A percentile compares a stretch with the other conserved stretches of the same genome.
Conservation (phyloP, 176 grass and related monocot genomes). For the Paspalum vaginatum region DNA sequence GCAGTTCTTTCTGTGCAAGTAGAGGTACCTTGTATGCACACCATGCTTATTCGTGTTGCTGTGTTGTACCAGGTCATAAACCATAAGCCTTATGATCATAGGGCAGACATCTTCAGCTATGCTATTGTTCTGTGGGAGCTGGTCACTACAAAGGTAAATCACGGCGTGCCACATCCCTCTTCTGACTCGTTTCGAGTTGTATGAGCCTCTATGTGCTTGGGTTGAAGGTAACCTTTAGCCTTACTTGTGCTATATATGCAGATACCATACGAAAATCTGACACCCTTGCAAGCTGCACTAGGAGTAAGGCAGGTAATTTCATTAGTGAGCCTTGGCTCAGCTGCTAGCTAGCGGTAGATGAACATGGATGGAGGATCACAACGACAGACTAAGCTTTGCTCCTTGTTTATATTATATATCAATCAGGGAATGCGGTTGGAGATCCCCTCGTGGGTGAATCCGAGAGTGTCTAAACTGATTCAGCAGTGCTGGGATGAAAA, state of each 20-base stretch:
- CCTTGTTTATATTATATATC: slow-evolving; percentile 32
- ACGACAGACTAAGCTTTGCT: not conserved
- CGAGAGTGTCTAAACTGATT: slow-evolving; percentile 62
- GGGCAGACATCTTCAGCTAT: slow-evolving; percentile 96
- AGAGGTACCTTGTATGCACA: not conserved
- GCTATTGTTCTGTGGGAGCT: slow-evolving; percentile 93
- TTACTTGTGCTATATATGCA: slow-evolving; percentile 54
- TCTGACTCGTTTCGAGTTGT: slow-evolving; percentile 5
- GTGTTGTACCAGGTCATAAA: slow-evolving; percentile 82
- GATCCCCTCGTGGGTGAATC: slow-evolving; percentile 55
- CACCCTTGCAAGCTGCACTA: slow-evolving; percentile 94
- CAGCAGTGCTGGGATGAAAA: slow-evolving; percentile 71
- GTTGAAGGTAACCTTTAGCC: slow-evolving; percentile 15
- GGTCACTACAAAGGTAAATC: slow-evolving; percentile 78
- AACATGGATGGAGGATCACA: not conserved
- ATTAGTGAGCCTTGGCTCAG: not conserved
- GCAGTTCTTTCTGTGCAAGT: not conserved
- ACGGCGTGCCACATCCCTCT: not conserved
- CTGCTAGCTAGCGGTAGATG: not conserved
- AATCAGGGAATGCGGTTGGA: slow-evolving; percentile 75
- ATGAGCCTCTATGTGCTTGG: not conserved
- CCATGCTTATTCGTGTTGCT: slow-evolving; percentile 21
- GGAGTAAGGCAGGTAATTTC: slow-evolving; percentile 81
- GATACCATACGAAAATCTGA: slow-evolving; percentile 86
- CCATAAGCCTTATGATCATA: slow-evolving; percentile 82